A percentile compares a stretch with the other conserved stretches of the same genome.
Conservation (phyloP, 495 filamentous ascomycete species). For the Penicillium turbatum region DNA sequence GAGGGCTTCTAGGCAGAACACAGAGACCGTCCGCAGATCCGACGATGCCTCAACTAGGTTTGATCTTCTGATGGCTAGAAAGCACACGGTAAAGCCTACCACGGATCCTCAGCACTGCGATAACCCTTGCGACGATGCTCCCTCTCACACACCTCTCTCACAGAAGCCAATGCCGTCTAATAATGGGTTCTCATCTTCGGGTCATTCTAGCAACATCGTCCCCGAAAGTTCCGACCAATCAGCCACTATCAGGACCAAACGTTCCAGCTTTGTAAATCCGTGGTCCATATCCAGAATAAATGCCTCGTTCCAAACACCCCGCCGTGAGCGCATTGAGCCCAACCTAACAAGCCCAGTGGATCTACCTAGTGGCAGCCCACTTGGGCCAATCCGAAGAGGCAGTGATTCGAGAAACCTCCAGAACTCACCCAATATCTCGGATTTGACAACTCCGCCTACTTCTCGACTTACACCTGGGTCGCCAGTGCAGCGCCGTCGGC, state of each 20-base stretch:
- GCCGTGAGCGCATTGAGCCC: background rate
- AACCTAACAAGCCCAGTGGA: background rate
- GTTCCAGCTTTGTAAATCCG: constrained; percentile 22
- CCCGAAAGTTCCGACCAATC: background rate
- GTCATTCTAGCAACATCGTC: background rate
- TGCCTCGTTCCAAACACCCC: constrained; percentile 16
- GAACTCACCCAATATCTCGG: background rate
- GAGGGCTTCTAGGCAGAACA: constrained; percentile 3
- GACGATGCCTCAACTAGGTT: constrained; percentile 7
- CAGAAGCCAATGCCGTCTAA: background rate
- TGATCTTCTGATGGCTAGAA: constrained; percentile 25
- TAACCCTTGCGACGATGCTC: background rate
- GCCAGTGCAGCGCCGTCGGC: constrained; percentile 1
- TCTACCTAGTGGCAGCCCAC: background rate
- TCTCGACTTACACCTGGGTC: constrained; percentile 12
- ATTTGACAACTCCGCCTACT: constrained; percentile 4
- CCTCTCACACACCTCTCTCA: background rate
- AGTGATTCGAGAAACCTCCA: background rate
- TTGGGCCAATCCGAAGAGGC: background rate
- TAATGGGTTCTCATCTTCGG: background rate
- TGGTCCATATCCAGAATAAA: constrained; percentile 33
- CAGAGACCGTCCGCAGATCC: background rate
- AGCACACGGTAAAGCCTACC: background rate
- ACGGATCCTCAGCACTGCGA: background rate
- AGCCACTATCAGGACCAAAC: background rate